phyloP scores from a whole-genome alignment of 2,329 filamentous ascomycete genomes.

The Tolypocladium inflatum region DNA sequence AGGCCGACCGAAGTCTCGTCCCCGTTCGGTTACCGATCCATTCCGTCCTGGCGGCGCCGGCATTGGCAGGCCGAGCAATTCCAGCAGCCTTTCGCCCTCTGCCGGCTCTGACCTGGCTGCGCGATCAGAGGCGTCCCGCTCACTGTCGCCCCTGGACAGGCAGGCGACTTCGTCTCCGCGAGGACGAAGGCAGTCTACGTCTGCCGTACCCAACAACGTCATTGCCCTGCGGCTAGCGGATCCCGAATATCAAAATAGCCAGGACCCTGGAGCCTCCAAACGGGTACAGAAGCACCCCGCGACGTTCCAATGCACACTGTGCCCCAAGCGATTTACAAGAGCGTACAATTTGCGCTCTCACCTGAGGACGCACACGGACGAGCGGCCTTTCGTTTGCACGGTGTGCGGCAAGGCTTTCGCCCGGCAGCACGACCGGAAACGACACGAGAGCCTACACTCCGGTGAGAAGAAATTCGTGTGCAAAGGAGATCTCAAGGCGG shows the following conservation, averaged over 20 bases:
- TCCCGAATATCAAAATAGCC: conserved; percentile 66
- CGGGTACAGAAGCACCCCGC: conserved; percentile 96
- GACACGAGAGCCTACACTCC: conserved; percentile 90
- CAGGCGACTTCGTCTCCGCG: conserved; percentile 28
- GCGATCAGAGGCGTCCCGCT: conserved; percentile 40
- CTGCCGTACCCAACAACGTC: conserved; percentile 50
- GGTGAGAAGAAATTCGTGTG: conserved; percentile 99
- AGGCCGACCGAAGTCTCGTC: conserved; percentile 41
- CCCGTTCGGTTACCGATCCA: conserved; percentile 50
- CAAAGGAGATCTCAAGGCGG: conserved; percentile 77
- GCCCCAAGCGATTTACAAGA: conserved; percentile 90
- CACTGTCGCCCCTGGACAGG: conserved; percentile 50
- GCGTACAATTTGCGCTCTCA: conserved; percentile 96
- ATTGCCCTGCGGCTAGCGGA: conserved; percentile 88
- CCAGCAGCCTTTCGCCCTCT: conserved; percentile 40
- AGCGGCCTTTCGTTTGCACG: conserved; percentile 93
- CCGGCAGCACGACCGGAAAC: conserved; percentile 92
- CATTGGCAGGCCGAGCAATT: conserved; percentile 28
- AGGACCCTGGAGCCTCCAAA: conserved; percentile 54
- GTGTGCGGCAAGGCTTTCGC: conserved; percentile 97
- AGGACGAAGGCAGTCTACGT: conserved; percentile 50
- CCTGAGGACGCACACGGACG: conserved; percentile 90
- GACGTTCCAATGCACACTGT: conserved; percentile 89
- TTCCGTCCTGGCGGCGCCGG: conserved; percentile 39
- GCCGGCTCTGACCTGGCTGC: conserved; percentile 33